Percentiles rank a stretch among this genome's conserved stretches.
phyloP scores from a whole-genome alignment of 768 basidiomycete species.

The Panellus pusillus region DNA sequence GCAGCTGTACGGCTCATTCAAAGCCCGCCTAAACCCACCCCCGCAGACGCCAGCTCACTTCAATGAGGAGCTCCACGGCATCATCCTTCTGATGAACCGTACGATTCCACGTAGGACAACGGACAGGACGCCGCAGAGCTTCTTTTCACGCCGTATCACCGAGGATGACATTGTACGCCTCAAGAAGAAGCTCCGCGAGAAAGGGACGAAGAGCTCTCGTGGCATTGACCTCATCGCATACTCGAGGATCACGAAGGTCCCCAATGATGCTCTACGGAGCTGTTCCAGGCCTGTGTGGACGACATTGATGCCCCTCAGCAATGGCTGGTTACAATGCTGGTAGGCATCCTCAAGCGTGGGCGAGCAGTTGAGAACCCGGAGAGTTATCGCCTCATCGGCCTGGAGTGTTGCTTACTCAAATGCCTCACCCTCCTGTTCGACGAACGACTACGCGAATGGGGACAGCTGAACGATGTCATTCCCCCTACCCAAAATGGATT shows the following conservation, averaged over 20 bases:
- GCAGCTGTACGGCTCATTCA: slow-evolving; percentile 1
- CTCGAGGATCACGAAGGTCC: not conserved
- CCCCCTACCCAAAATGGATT: slow-evolving; percentile 34
- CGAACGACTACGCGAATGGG: slow-evolving; percentile 17
- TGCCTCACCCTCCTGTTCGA: slow-evolving; percentile 24
- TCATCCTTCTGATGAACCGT: not conserved
- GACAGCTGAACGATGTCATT: slow-evolving; percentile 15
- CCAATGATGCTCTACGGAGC: slow-evolving; percentile 1
- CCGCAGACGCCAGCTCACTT: not conserved
- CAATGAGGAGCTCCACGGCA: not conserved
- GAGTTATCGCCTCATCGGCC: slow-evolving; percentile 20
- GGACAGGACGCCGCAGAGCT: not conserved
- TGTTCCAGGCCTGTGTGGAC: not conserved
- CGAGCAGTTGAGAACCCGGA: slow-evolving; percentile 13
- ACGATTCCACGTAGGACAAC: not conserved
- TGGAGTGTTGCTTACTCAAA: slow-evolving; percentile 24
- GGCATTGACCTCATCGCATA: slow-evolving; percentile 3
- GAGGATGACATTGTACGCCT: not conserved
- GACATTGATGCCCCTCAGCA: not conserved
- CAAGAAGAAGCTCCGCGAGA: not conserved
- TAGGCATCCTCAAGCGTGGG: slow-evolving; percentile 13
- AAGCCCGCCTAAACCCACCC: slow-evolving; percentile 2
- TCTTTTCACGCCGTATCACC: slow-evolving; percentile 2
- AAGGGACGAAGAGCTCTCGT: not conserved
- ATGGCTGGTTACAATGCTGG: not conserved